Percentiles rank a stretch among this genome's conserved stretches.
Conservation (phyloP, 176 grass and related monocot genomes). For the Alopecurus myosuroides region DNA sequence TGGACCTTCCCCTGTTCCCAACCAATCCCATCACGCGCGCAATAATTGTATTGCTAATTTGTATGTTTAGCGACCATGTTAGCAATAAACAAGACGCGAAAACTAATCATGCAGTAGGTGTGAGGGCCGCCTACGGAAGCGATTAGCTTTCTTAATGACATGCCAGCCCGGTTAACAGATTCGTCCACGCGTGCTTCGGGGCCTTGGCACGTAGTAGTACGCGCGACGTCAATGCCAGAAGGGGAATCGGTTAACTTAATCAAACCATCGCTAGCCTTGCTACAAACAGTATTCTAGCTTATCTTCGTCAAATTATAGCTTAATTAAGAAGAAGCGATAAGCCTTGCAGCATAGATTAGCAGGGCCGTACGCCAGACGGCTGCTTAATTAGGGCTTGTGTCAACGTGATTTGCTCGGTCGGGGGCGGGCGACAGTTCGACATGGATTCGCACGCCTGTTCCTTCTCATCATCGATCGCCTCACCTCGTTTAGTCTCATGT, state of each 20-base stretch:
- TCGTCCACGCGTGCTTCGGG: slow-evolving; percentile 21
- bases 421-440: slow-evolving; percentile 1
- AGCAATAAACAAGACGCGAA: not conserved
- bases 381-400: not conserved
- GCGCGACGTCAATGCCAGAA: slow-evolving; percentile 10
- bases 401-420: slow-evolving; percentile 32
- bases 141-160: slow-evolving; percentile 49
- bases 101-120: slow-evolving; percentile 37
- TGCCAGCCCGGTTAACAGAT: not conserved
- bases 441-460: not conserved
- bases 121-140: slow-evolving; percentile 17
- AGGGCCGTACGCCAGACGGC: slow-evolving; percentile 19
- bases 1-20: slow-evolving; percentile 7
- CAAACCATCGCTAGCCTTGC: not conserved
- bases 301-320: slow-evolving; percentile 30
- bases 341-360: slow-evolving; percentile 20
- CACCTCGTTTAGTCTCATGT: not conserved
- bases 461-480: not conserved
- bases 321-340: slow-evolving; percentile 9
- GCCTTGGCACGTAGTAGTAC: not conserved
- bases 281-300: slow-evolving; percentile 39
- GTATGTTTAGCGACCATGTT: not conserved
- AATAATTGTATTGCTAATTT: slow-evolving; percentile 14
- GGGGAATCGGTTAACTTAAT: slow-evolving; percentile 6
- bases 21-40: slow-evolving; percentile 34